Evolutionary conservation across 352 stramenopile species (phyloP), one percentile per base, ranked within the genome.

Genomic region (Globisporangium perplexum): DNA sequence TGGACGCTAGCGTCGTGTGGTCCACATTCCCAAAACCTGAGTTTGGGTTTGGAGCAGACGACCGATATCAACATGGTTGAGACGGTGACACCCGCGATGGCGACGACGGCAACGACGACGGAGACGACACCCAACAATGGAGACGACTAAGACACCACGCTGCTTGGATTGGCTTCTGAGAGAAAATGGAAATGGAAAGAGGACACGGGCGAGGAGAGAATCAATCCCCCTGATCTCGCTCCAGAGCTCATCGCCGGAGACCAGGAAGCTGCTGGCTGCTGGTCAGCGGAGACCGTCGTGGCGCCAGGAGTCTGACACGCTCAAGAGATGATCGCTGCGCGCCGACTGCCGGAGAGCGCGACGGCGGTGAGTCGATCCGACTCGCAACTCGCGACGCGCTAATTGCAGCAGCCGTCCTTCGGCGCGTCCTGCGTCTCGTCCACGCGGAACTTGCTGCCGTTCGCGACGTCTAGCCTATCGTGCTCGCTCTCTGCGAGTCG

Each of bases 391-490:
- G 15, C 15, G 4, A 26, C 24, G n/a, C 14, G 7, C 47, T 74
- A 88, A 46, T 69, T 69, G 71, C 84, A 94, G 68, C 84, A 94
- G 43, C 77, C 68, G 59, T 94, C 84, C 66, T 90, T 93, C 30
- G 69, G 48, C 55, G 87, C 72, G 46, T 92, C 77, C 46, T 85
- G 73, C 54, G 83, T 73, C 53, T 93, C 84, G 63, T 94, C 84
- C 45, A 94, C 78, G 50, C 80, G 82, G 57, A 94, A 92, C 61
- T 88, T 90, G 66, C 66, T 88, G 62, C 75, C 76, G 61, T 88
- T 94, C 33, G 84, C 84, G 47, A 93, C 82, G 52, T 94, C 84
- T 89, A 93, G 85, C 81, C 84, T 74, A 76, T 92, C 84, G 72
- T 91, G 81, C 50, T 94, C 84, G 60, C 77, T 89, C 61, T 94